Percentiles rank a stretch among this genome's conserved stretches.
phyloP scores from a whole-genome alignment of 805 yeast species.

The Candida wancherniae region DNA sequence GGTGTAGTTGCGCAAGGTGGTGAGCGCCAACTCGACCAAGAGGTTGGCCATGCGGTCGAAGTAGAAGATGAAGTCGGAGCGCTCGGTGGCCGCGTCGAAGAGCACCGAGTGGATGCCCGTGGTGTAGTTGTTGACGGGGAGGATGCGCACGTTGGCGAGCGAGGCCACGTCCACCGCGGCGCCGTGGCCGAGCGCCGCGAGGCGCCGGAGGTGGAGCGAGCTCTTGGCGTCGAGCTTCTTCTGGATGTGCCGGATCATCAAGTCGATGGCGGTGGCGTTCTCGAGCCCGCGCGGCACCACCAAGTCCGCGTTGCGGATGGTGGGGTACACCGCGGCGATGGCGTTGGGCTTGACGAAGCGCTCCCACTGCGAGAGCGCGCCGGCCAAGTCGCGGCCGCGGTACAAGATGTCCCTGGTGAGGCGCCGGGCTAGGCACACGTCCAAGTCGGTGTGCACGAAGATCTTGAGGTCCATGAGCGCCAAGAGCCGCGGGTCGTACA shows the following conservation, averaged over 20 bases:
- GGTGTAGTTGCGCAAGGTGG: conserved; percentile 39
- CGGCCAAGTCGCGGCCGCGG: conserved; percentile 78
- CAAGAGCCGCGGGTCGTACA: conserved; percentile 64
- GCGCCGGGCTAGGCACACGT: conserved; percentile 85
- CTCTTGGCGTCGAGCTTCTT: conserved; percentile 67
- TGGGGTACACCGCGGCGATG: conserved; percentile 66
- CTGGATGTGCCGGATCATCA: conserved; percentile 74
- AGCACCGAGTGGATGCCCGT: conserved; percentile 68
- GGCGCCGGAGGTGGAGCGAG: conserved; percentile 56
- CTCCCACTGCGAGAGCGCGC: conserved; percentile 88
- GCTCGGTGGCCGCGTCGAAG: conserved; percentile 46
- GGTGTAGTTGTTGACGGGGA: conserved; percentile 60
- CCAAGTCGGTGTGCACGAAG: conserved; percentile 91
- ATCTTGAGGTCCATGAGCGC: conserved; percentile 80
- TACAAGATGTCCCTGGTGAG: conserved; percentile 80
- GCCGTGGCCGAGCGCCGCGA: conserved; percentile 51
- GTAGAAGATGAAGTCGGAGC: conserved; percentile 81
- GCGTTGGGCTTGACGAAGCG: conserved; percentile 90
- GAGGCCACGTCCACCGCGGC: conserved; percentile 27
- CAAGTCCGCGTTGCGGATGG: conserved; percentile 75
- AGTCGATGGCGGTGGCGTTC: conserved; percentile 70
- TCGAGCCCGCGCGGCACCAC: conserved; percentile 90
- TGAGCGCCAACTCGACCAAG: conserved; percentile 65
- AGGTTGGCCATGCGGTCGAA: conserved; percentile 78
- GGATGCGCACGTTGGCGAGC: conserved; percentile 28